These are phyloP conservation scores for Microsporum canis DNA, from an alignment of 2,329 filamentous ascomycete genomes.

Conservation along the genomic window DNA sequence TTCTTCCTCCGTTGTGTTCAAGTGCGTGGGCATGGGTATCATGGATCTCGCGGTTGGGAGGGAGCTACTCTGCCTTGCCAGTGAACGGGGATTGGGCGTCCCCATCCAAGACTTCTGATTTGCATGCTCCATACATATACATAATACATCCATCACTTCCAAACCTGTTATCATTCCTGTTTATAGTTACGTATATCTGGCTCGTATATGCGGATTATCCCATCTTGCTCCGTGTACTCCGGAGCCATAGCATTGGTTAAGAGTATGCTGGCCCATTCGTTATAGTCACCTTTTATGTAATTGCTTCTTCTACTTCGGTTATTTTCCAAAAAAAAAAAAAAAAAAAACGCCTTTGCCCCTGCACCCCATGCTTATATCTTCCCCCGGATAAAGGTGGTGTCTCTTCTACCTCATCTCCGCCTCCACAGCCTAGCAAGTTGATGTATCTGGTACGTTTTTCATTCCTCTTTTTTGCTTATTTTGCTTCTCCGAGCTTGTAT, in stretches of 20 bases:
- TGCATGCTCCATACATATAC: background rate
- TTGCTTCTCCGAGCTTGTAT: background rate
- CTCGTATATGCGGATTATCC: background rate
- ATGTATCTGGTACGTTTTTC: background rate
- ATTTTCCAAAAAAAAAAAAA: background rate
- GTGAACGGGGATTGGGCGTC: constrained; percentile 24
- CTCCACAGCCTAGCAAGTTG: background rate
- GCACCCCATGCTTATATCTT: background rate
- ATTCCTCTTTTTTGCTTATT: background rate
- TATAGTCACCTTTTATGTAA: background rate
- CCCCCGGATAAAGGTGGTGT: background rate
- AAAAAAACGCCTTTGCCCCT: background rate
- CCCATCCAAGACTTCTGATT: constrained; percentile 30
- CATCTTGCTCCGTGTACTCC: background rate
- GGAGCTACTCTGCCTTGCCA: constrained; percentile 30
- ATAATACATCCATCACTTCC: background rate
- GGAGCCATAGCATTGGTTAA: background rate
- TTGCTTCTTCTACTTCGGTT: background rate
- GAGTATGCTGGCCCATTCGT: background rate
- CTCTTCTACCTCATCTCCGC: background rate
- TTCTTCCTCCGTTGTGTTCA: constrained; percentile 31
- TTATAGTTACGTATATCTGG: background rate
- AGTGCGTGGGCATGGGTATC: constrained; percentile 42
- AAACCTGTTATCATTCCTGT: background rate
- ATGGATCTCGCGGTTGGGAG: constrained; percentile 41